Evolutionary conservation across 768 basidiomycete species (phyloP), one percentile per base, ranked within the genome.

Genomic region (Naganishia vaughanmartiniae): DNA sequence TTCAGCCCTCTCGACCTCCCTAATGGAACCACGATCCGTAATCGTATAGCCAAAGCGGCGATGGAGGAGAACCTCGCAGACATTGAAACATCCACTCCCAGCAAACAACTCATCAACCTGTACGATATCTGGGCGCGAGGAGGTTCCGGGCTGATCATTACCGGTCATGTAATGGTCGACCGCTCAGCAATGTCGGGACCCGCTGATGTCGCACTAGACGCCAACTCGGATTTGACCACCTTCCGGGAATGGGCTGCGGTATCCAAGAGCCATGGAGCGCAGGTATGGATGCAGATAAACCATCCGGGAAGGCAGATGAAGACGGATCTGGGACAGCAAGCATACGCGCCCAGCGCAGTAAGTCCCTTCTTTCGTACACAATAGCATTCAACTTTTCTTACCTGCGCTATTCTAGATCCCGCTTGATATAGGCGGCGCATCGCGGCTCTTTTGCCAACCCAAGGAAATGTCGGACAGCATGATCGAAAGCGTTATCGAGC

Each of bases 301-400:
- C 56, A 57, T 15, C 56, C 56, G n/a, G 56, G 56, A 57, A 57
- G 56, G 56, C 56, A 57, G 56, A 57, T 57, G 56, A 11, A 28
- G 5, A 57, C 30, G 21, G 56, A 57, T 57, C 30, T 57, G n/a
- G 56, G 56, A 31, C 56, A 57, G 30, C 56, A 57, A 57, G 56
- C 56, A 6, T 57, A 39, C 9, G 56, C 56, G 10, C 56, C 56
- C 1, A 57, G 56, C 31, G 56, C 56, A 28, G 56, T 57, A 39
- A 31, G 56, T 31, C 2, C 14, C 5, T 51, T 24, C n/a, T 1
- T n/a, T 21, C 46, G 46, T 7, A 15, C 26, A 31, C 28, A n/a
- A 15, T 7, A 19, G 1, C 15, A 4, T n/a, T 31, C 31, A 26
- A 19, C 30, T 10, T 26, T 57, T 31, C 26, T 57, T 26, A 57